phyloP scores from a whole-genome alignment of 1,284 basidiomycete genomes.

The Rhodotorula sp. region DNA sequence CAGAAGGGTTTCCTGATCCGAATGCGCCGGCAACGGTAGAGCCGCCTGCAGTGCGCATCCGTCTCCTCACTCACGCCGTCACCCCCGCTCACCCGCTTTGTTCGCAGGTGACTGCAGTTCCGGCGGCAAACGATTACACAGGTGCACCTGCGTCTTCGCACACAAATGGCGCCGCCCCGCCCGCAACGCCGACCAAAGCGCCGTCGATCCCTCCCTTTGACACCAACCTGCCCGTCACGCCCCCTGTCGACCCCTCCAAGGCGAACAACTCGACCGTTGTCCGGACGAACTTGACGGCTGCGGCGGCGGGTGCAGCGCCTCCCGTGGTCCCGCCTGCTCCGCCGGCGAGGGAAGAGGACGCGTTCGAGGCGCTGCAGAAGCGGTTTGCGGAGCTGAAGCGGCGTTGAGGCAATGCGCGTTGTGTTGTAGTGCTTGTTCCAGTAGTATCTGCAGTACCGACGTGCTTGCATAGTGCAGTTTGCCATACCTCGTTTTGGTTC shows the following conservation, averaged over 20 bases:
- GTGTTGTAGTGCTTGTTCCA: too few relatives aligned
- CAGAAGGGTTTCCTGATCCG: slow-evolving; percentile 46
- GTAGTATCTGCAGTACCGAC: background rate
- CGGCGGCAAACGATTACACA: background rate
- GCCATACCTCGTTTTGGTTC: too few relatives aligned
- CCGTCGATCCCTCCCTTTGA: slow-evolving; percentile 30
- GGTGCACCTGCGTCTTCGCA: too few relatives aligned
- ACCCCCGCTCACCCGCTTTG: background rate
- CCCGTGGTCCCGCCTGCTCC: background rate
- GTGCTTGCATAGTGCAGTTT: too few relatives aligned
- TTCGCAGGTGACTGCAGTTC: background rate
- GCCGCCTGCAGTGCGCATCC: slow-evolving; percentile 13
- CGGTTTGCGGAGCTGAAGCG: slow-evolving; percentile 74
- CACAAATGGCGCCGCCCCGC: background rate
- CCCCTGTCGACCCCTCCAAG: slow-evolving; percentile 27
- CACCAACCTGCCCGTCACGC: slow-evolving; percentile 27
- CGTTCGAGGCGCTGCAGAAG: slow-evolving; percentile 68
- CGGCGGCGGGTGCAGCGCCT: background rate
- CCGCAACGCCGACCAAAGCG: slow-evolving; percentile 17
- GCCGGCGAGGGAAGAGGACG: slow-evolving; percentile 58
- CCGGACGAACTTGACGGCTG: slow-evolving; percentile 23
- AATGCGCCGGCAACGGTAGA: slow-evolving; percentile 7
- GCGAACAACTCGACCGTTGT: slow-evolving; percentile 22
- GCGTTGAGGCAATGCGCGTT: slow-evolving; percentile 9
- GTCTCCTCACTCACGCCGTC: too few relatives aligned